A percentile compares a stretch with the other conserved stretches of the same genome.
Evolutionary conservation across 2,329 filamentous ascomycete genomes (phyloP).

Genomic region (Raffaelea ambrosiae): DNA sequence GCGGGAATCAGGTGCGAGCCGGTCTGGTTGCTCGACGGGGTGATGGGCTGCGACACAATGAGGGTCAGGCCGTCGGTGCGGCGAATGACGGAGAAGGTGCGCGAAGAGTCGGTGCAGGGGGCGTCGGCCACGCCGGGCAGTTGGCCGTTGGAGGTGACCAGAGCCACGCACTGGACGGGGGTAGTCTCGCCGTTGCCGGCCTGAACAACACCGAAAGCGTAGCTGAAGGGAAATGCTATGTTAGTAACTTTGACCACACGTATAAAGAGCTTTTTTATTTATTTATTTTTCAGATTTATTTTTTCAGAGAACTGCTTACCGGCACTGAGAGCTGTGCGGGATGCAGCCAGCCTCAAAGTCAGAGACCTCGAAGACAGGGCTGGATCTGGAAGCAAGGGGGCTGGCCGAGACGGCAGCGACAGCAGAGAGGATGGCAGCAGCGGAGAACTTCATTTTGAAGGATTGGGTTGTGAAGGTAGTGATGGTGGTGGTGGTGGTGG

Average conservation of each 20-base stretch:
- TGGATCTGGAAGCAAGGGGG: not conserved
- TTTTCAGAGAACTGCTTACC: not conserved
- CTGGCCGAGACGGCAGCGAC: not conserved
- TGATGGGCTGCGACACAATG: not conserved
- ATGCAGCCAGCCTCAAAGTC: constrained; percentile 1
- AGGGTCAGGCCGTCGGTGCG: not conserved
- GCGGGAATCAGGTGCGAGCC: not conserved
- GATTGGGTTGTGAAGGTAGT: not conserved
- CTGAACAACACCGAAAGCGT: not conserved
- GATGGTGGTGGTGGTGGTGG: no score
- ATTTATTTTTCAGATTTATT: no score
- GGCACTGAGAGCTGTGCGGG: constrained; percentile 1
- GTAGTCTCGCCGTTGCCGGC: not conserved
- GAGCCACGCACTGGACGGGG: not conserved
- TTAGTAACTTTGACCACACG: not conserved
- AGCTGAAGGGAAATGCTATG: not conserved
- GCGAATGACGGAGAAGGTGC: not conserved
- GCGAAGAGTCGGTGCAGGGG: not conserved
- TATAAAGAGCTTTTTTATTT: no score
- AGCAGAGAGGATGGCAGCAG: constrained; percentile 1
- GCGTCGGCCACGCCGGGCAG: not conserved
- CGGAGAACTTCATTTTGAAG: not conserved
- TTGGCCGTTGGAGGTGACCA: not conserved
- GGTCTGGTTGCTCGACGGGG: not conserved
- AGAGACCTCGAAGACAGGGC: not conserved